These are phyloP conservation scores for Pseudopithomyces chartarum DNA, from an alignment of 2,329 filamentous ascomycete genomes.

Conservation along the genomic window DNA sequence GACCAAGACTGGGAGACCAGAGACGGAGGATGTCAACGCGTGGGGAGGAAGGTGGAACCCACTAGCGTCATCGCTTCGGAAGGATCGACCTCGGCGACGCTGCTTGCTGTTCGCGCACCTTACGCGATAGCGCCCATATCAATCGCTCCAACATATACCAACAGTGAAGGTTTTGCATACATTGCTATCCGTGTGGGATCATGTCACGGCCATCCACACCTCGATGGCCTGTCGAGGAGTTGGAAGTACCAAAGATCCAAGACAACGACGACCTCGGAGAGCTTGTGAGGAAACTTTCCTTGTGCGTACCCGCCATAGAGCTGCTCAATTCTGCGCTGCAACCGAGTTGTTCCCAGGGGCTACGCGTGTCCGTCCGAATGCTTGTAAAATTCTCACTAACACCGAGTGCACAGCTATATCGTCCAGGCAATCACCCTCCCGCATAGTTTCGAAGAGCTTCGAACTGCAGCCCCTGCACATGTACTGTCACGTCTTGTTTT, in stretches of 20 bases:
- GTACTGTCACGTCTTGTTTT: slow-evolving; percentile 66
- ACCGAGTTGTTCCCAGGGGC: background rate
- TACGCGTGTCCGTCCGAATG: background rate
- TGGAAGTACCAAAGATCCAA: slow-evolving; percentile 60
- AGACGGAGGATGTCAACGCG: background rate
- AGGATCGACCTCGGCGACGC: background rate
- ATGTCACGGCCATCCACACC: slow-evolving; percentile 39
- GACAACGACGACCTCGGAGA: slow-evolving; percentile 65
- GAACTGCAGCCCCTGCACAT: slow-evolving; percentile 66
- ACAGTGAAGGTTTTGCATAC: background rate
- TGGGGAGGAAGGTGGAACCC: slow-evolving; percentile 2
- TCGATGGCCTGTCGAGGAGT: slow-evolving; percentile 29
- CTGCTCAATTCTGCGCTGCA: background rate
- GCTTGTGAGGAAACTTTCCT: slow-evolving; percentile 69
- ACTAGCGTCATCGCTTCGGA: slow-evolving; percentile 3
- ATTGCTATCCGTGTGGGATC: background rate
- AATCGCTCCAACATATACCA: background rate
- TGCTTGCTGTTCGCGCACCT: background rate
- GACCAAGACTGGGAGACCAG: background rate
- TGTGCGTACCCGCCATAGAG: slow-evolving; percentile 49
- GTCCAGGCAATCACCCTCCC: slow-evolving; percentile 66
- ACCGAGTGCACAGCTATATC: slow-evolving; percentile 37
- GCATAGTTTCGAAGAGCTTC: slow-evolving; percentile 74
- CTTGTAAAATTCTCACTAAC: slow-evolving; percentile 15
- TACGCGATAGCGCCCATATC: slow-evolving; percentile 7